phyloP scores from a whole-genome alignment of 257 asterid genomes.

The Primulina huaijiensis region DNA sequence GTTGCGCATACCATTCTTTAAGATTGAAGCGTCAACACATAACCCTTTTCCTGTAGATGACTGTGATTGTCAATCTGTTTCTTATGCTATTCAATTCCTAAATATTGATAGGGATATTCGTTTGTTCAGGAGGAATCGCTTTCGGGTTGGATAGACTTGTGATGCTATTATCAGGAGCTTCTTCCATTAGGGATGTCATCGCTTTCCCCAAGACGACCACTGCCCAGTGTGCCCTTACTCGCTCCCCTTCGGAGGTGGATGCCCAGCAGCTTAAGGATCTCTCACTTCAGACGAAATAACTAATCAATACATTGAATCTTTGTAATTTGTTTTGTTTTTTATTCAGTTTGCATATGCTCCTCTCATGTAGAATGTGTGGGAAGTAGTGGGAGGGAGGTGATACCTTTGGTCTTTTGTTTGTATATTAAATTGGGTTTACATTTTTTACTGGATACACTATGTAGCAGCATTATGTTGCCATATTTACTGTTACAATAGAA shows the following conservation, averaged over 20 bases:
- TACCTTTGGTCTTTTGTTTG: neutral
- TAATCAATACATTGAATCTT: neutral
- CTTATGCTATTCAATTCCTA: neutral
- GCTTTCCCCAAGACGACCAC: constrained; percentile 97
- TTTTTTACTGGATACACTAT: neutral
- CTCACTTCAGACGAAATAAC: constrained; percentile 35
- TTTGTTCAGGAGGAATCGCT: constrained; percentile 82
- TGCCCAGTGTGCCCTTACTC: constrained; percentile 91
- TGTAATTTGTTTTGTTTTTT: neutral
- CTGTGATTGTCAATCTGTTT: too few relatives aligned
- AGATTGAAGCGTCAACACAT: neutral
- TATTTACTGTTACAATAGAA: too few relatives aligned
- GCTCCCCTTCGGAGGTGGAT: constrained; percentile 75
- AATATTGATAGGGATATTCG: neutral
- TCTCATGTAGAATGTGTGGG: neutral
- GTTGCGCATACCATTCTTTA: neutral
- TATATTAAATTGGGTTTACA: neutral
- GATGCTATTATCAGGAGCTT: constrained; percentile 79
- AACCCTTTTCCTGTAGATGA: too few relatives aligned
- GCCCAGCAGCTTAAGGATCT: constrained; percentile 83
- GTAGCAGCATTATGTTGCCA: neutral
- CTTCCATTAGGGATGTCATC: constrained; percentile 86
- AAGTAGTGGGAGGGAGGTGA: neutral
- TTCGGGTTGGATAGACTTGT: constrained; percentile 80
- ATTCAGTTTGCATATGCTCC: neutral